phyloP scores from a whole-genome alignment of 2,329 filamentous ascomycete species.

The Neopestalotiopsis sp. region DNA sequence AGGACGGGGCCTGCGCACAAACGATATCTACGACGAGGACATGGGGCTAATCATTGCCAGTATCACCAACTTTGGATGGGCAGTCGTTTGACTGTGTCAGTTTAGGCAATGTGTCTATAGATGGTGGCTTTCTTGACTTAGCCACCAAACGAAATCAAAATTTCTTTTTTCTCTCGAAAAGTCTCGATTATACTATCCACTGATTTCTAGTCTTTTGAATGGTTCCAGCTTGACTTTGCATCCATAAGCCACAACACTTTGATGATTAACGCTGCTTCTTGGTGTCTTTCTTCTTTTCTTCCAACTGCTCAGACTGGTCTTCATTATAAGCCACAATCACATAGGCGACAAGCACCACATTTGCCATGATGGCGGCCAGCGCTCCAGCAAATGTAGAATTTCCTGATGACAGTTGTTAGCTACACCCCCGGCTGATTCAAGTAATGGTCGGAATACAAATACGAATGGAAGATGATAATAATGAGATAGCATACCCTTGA shows the following conservation, averaged over 20 bases:
- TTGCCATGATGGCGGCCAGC: conserved; percentile 86
- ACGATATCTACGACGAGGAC: neutral
- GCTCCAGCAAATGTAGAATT: conserved; percentile 89
- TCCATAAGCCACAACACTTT: too few species aligned
- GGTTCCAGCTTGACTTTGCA: neutral
- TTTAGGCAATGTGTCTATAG: neutral
- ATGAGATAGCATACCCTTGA: conserved; percentile 65
- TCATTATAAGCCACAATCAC: conserved; percentile 91
- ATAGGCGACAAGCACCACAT: conserved; percentile 89
- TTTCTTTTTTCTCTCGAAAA: neutral
- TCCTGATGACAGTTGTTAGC: conserved; percentile 54
- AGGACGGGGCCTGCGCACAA: neutral
- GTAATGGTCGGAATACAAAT: neutral
- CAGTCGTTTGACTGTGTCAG: neutral
- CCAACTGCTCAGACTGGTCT: conserved; percentile 63
- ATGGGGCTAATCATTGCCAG: conserved; percentile 1
- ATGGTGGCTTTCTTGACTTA: neutral
- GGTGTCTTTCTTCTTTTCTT: conserved; percentile 47
- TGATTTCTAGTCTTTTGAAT: neutral
- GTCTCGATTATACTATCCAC: neutral
- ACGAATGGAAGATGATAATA: neutral
- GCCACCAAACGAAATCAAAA: neutral
- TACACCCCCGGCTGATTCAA: neutral
- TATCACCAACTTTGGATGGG: neutral
- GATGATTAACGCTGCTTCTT: conserved; percentile 50